Percentiles rank a stretch among this genome's conserved stretches.
phyloP scores from a whole-genome alignment of 768 basidiomycete species.

The Mycena haematopus region DNA sequence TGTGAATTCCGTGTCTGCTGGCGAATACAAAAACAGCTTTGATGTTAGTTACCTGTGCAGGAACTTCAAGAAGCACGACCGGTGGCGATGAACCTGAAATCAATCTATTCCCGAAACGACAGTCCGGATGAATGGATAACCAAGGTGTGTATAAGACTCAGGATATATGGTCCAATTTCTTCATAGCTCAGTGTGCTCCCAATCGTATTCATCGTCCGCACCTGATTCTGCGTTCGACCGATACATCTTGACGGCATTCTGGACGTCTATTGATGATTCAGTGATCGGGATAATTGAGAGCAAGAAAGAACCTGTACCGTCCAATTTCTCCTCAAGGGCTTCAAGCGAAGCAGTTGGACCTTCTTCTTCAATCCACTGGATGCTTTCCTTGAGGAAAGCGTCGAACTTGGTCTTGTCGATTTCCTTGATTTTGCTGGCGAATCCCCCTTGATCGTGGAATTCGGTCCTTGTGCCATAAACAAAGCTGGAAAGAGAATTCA shows the following conservation, averaged over 20 bases:
- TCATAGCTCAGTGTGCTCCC: conserved; percentile 60
- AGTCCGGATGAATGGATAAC: no score
- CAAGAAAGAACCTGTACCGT: conserved; percentile 37
- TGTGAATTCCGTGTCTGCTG: not conserved
- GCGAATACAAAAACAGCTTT: no score
- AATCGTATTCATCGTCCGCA: conserved; percentile 48
- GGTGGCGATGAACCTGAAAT: conserved; percentile 1
- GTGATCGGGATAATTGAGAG: not conserved
- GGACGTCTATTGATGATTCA: conserved; percentile 42
- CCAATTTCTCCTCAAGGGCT: conserved; percentile 81
- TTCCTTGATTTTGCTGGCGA: conserved; percentile 69
- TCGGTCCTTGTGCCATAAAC: conserved; percentile 75
- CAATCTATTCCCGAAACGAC: no score
- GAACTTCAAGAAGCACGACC: not conserved
- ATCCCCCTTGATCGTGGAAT: conserved; percentile 72
- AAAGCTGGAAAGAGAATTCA: conserved; percentile 64
- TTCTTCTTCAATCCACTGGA: conserved; percentile 80
- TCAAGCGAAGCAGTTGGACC: conserved; percentile 67
- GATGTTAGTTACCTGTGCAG: no score
- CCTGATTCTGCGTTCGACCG: conserved; percentile 26
- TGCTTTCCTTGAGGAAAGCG: conserved; percentile 68
- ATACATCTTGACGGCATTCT: conserved; percentile 43
- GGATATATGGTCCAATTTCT: no score
- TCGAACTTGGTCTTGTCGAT: conserved; percentile 67
- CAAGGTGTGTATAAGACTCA: no score